Conservation (phyloP, 768 basidiomycete genomes). For the Boletellus ananiceps region DNA sequence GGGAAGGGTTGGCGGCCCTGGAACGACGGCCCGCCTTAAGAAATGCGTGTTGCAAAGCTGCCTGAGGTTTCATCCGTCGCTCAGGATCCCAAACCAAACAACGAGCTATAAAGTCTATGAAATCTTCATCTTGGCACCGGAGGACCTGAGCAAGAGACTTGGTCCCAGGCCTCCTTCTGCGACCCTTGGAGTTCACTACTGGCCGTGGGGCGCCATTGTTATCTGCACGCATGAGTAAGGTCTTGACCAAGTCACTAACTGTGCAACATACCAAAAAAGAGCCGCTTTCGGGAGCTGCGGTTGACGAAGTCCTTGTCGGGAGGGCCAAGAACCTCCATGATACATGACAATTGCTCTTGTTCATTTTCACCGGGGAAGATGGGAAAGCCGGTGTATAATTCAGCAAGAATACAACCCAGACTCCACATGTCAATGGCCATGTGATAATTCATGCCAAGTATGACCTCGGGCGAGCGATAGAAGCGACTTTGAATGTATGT, state of each 20-base stretch:
- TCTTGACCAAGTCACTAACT: neutral
- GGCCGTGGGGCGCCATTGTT: conserved; percentile 89
- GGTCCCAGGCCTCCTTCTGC: conserved; percentile 84
- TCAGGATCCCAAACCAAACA: conserved; percentile 99
- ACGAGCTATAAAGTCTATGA: conserved; percentile 94
- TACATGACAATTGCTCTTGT: conserved; percentile 95
- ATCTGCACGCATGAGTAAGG: conserved; percentile 45
- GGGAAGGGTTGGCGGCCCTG: conserved; percentile 42
- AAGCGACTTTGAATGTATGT: conserved; percentile 99
- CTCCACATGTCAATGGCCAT: conserved; percentile 99
- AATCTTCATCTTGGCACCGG: conserved; percentile 89
- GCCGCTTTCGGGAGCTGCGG: conserved; percentile 85
- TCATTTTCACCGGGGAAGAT: conserved; percentile 99
- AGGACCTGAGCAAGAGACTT: conserved; percentile 88
- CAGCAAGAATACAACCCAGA: conserved; percentile 95
- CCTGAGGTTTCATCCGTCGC: conserved; percentile 87
- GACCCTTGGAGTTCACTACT: conserved; percentile 94
- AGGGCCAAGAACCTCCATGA: conserved; percentile 97
- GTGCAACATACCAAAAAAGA: conserved; percentile 82
- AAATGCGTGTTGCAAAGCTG: conserved; percentile 89
- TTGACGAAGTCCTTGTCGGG: conserved; percentile 96
- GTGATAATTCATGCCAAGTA: conserved; percentile 97
- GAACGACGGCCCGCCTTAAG: conserved; percentile 60
- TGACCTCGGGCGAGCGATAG: conserved; percentile 99
- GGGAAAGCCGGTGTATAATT: conserved; percentile 95